These are phyloP conservation scores for Fonsecaea nubica DNA, from an alignment of 2,329 filamentous ascomycete species.

Conservation along the genomic window DNA sequence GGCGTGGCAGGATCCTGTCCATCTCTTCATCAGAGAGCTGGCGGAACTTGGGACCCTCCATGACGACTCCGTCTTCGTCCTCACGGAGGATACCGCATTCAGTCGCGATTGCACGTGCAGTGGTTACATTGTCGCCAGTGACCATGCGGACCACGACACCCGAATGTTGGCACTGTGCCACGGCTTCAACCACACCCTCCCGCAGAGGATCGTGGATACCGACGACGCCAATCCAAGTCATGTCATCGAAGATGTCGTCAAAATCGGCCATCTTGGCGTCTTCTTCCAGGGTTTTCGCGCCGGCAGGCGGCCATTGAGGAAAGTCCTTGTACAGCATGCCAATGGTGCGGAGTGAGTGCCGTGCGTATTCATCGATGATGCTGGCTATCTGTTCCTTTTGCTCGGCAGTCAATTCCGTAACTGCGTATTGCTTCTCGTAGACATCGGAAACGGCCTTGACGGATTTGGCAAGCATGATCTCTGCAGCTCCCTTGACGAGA, in stretches of 20 bases:
- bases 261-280: slow-evolving; percentile 69
- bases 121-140: slow-evolving; percentile 74
- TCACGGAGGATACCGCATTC: slow-evolving; percentile 72
- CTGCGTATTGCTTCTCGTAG: slow-evolving; percentile 38
- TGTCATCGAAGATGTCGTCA: slow-evolving; percentile 71
- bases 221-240: slow-evolving; percentile 75
- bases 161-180: slow-evolving; percentile 69
- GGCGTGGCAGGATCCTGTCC: slow-evolving; percentile 62
- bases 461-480: slow-evolving; percentile 52
- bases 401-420: slow-evolving; percentile 39
- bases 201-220: slow-evolving; percentile 78
- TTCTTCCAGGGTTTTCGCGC: slow-evolving; percentile 64
- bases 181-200: slow-evolving; percentile 70
- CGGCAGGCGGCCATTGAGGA: slow-evolving; percentile 68
- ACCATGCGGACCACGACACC: slow-evolving; percentile 77
- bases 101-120: slow-evolving; percentile 73
- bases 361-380: slow-evolving; percentile 52
- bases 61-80: slow-evolving; percentile 64
- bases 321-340: slow-evolving; percentile 77
- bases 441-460: slow-evolving; percentile 45
- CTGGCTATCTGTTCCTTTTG: slow-evolving; percentile 42
- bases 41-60: slow-evolving; percentile 73
- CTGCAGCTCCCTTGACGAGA: slow-evolving; percentile 57
- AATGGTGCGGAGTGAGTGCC: slow-evolving; percentile 74
- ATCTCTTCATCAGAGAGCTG: slow-evolving; percentile 66